These are phyloP conservation scores for Lanmaoa rubissima DNA, from an alignment of 768 basidiomycete genomes.

Conservation along the genomic window DNA sequence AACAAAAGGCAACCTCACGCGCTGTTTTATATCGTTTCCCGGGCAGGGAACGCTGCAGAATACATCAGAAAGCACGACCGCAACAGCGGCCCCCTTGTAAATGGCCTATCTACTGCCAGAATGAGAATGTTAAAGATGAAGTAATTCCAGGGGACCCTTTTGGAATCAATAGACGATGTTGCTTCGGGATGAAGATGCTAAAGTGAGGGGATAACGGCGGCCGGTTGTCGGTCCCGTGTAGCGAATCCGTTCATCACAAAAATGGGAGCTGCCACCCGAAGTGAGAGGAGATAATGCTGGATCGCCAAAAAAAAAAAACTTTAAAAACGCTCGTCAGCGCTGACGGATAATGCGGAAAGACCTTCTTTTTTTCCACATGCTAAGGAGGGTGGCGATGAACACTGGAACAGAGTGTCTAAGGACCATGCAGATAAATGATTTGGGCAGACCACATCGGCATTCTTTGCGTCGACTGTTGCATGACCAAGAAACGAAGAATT, in stretches of 20 bases:
- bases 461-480: not conserved
- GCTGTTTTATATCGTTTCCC: not conserved
- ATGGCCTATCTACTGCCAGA: no score
- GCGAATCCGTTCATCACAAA: not conserved
- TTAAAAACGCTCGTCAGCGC: not conserved
- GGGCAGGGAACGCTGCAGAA: no score
- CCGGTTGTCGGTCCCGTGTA: not conserved
- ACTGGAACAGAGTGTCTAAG: not conserved
- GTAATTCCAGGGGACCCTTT: not conserved
- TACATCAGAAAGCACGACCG: no score
- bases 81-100: no score
- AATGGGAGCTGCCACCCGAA: no score
- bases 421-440: not conserved
- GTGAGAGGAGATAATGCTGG: not conserved
- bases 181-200: not conserved
- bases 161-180: not conserved
- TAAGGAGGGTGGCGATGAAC: no score
- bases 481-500: not conserved
- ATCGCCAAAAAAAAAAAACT: not conserved
- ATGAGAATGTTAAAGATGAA: not conserved
- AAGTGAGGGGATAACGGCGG: not conserved
- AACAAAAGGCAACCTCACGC: not conserved
- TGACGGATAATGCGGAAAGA: not conserved
- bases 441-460: not conserved
- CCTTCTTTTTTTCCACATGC: not conserved